Conservation (phyloP, 140 eudicot genomes). For the Senecio squalidus region DNA sequence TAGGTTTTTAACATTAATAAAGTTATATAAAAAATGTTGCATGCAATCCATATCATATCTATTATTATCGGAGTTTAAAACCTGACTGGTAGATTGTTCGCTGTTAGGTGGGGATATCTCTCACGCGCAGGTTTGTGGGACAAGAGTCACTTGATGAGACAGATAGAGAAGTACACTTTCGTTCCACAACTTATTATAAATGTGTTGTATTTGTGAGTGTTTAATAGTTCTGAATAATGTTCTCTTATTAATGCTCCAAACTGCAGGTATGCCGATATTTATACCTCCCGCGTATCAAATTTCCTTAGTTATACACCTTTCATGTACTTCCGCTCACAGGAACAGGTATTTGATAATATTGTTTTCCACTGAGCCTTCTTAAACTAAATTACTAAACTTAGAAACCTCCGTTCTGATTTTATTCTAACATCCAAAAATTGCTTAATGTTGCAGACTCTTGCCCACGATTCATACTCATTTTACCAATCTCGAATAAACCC, state of each 20-base stretch:
- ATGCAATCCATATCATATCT: background rate
- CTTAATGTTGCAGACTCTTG: slow-evolving; percentile 71
- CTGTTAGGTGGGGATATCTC: slow-evolving; percentile 92
- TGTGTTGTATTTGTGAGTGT: background rate
- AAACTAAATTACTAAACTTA: background rate
- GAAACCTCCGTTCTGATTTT: background rate
- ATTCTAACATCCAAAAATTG: slow-evolving; percentile 1
- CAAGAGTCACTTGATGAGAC: slow-evolving; percentile 96
- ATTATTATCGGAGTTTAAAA: background rate
- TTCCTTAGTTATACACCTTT: slow-evolving; percentile 93
- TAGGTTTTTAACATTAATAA: background rate
- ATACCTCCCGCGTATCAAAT: slow-evolving; percentile 93
- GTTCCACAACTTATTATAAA: background rate
- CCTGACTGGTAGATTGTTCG: slow-evolving; percentile 13
- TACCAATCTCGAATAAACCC: slow-evolving; percentile 18
- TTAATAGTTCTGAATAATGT: background rate
- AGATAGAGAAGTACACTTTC: slow-evolving; percentile 72
- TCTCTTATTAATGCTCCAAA: slow-evolving; percentile 4
- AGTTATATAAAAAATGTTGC: background rate
- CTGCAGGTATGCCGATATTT: slow-evolving; percentile 92
- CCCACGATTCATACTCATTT: slow-evolving; percentile 83
- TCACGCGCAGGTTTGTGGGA: slow-evolving; percentile 98
- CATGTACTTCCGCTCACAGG: slow-evolving; percentile 93
- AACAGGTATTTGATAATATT: slow-evolving; percentile 60
- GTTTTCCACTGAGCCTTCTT: background rate